Evolutionary conservation across 805 yeast genomes (phyloP).

Genomic region (Scheffersomyces amazonensis): DNA sequence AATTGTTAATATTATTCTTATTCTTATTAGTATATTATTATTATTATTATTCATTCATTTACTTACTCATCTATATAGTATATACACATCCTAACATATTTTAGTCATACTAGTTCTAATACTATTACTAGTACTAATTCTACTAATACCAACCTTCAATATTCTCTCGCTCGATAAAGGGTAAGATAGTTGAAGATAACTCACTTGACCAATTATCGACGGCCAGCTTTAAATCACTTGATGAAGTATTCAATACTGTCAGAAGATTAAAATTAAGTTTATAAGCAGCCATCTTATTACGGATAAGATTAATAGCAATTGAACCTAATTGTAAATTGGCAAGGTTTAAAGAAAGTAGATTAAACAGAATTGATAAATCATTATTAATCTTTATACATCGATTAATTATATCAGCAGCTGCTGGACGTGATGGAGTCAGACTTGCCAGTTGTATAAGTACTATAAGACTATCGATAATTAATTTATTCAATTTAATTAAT

Average conservation of each 20-base stretch:
- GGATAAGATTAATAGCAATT: slow-evolving; percentile 17
- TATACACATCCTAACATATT: too few species aligned
- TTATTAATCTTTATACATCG: slow-evolving; percentile 33
- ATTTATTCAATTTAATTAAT: slow-evolving; percentile 32
- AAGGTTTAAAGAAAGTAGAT: slow-evolving; percentile 26
- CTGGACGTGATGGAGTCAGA: neutral
- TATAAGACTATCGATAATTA: slow-evolving; percentile 29
- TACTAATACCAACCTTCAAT: slow-evolving; percentile 38
- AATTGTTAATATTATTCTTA: too few species aligned
- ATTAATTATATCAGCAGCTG: slow-evolving; percentile 26
- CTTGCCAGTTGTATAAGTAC: slow-evolving; percentile 9
- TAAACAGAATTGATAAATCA: slow-evolving; percentile 34
- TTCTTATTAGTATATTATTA: too few species aligned
- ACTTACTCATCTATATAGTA: too few species aligned
- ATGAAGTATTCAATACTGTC: neutral
- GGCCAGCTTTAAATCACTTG: slow-evolving; percentile 3
- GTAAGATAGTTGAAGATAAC: slow-evolving; percentile 16
- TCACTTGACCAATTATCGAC: slow-evolving; percentile 17
- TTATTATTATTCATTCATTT: too few species aligned
- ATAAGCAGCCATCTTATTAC: slow-evolving; percentile 21
- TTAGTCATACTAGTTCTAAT: too few species aligned
- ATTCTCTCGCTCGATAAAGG: slow-evolving; percentile 28
- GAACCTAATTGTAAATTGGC: slow-evolving; percentile 22
- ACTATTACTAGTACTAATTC: too few species aligned
- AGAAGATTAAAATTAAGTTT: slow-evolving; percentile 20